Evolutionary conservation across 768 basidiomycete genomes (phyloP), one percentile per base, ranked within the genome.

Genomic region (Melanogaster broomeanus): DNA sequence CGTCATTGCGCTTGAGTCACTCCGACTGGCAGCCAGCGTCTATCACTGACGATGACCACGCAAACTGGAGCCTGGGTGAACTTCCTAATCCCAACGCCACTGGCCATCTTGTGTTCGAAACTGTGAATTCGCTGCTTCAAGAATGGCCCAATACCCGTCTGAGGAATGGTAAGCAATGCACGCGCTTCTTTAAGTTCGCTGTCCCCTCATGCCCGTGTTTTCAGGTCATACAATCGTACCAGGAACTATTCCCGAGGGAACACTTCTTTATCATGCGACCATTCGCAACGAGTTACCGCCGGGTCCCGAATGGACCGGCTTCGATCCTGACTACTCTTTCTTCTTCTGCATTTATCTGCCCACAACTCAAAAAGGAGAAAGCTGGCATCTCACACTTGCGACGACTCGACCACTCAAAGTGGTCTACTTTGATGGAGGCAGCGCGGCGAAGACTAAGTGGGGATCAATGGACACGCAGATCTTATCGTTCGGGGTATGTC

Each of bases 101-200:
- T 0, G 60, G 61, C 16, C 60, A 72, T 19, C 61, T 73, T 8
- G 51, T 57, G 19, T 52, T 57, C 38, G 55, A 57, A 35, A 57
- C 56, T 4, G 55, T 51, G 9, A 39, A 51, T 10, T 57, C 73
- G 2, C 35, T 74, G 13, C 55, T 74, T 6, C 72, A 73, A 42
- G 73, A 64, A 45, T 77, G 75, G 75, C 69, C 72, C 3, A 74
- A 76, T 45, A 74, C 75, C 1, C 68, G 72, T 6, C 73, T 75
- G 61, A 63, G 74, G n/a, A 75, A 76, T 55, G 72, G 74, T 72
- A 39, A 46, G 63, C 22, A 15, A 38, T 38, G 19, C 4, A 13
- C n/a, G n/a, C n/a, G n/a, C n/a, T n/a, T n/a, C n/a, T n/a, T n/a
- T n/a, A n/a, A 18, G 10, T 9, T 16, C 45, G 53, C 19, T 48